Evolutionary conservation across 1,284 basidiomycete species (phyloP), one percentile per base, ranked within the genome.

Genomic region (Naganishia liquefaciens): DNA sequence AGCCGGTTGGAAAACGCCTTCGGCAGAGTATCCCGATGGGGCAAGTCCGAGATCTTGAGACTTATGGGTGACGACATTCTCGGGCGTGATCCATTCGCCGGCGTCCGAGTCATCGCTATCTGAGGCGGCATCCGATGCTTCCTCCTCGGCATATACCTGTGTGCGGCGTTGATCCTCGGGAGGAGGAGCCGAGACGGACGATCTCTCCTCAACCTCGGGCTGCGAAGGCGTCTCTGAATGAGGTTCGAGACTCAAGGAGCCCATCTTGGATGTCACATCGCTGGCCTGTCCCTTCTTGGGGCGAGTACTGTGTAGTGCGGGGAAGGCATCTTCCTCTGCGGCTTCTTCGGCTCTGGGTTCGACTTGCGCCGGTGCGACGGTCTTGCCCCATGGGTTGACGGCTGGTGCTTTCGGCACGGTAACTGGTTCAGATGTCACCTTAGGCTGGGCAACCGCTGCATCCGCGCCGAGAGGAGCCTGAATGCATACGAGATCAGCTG

Each of bases 71-170:
- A 83, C 85, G 63, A 95, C 88, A 73, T 98, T 99, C 54, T 85
- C 82, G 0, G 93, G 92, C 10, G 93, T 99, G 79, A 99, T 97
- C 96, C 96, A 99, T 74, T 94, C 93, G 6, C 92, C 94, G 71
- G 92, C 91, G 64, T 89, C 89, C 52, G 85, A 76, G 52, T 85
- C 76, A 1, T 71, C 67, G 25, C 87, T 87, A 72, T 91, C 88
- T 17, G 89, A 88, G 27, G 75, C 73, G 49, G 89, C 89, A 52
- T 85, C 76, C 0, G 70, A 67, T 23, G 87, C 87, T 73, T 91
- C 88, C 17, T 89, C 88, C 28, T 68, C 64, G 2, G 62, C 68
- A 70, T 85, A 88, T n/a, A 87, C 69, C 23, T 77, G 74, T 25
- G 69, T 50, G 10, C 58, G 44, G 37, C 61, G 60, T 37, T 64